Evolutionary conservation across 148 eudicot species (phyloP), one percentile per base, ranked within the genome.

Genomic region (Drosera capensis): DNA sequence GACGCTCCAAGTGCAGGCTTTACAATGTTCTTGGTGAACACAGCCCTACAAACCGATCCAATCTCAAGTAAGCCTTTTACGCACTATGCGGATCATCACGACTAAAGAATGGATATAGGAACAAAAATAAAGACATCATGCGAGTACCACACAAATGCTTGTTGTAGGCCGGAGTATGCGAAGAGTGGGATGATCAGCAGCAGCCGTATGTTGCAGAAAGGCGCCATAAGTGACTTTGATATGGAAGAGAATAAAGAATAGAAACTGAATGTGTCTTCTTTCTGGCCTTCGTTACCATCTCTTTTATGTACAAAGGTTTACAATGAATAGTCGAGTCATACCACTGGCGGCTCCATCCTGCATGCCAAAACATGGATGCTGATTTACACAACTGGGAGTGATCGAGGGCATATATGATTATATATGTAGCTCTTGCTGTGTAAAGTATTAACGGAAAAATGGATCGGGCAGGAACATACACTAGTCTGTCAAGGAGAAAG

Each of bases 131-230:
- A 12, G 19, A 35, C 6, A 46, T 42, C 34, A 45, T 17, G 30
- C 29, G 17, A 38, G 80, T 72, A 90, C 97, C 93, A 84, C 14
- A 90, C 95, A 80, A 84, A 90, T 65, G 93, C 95, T 65, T 90
- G 97, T 58, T 90, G 97, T 52, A 90, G 64, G 65, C 97, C 97
- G 21, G 97, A 90, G 67, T 84, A 90, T 30, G 87, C 95, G 62
- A 90, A 75, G 40, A 90, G 82, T 20, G 97, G 97, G 50, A 90
- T 72, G 49, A 78, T 67, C 56, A 90, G 66, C 26, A 90, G 78
- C 67, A 84, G 68, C 25, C 97, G 73, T 51, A 41, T 43, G 71
- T 90, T 82, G 8, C 48, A 55, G 47, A 85, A 70, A 26, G 86
- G 87, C 31, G 60, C 67, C 23, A 78, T 43, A 12, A 78, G 67